Percentiles rank a stretch among this genome's conserved stretches.
These are phyloP conservation scores for Cyberlindnera subsufficiens DNA, from an alignment of 805 yeast genomes.

Conservation along the genomic window DNA sequence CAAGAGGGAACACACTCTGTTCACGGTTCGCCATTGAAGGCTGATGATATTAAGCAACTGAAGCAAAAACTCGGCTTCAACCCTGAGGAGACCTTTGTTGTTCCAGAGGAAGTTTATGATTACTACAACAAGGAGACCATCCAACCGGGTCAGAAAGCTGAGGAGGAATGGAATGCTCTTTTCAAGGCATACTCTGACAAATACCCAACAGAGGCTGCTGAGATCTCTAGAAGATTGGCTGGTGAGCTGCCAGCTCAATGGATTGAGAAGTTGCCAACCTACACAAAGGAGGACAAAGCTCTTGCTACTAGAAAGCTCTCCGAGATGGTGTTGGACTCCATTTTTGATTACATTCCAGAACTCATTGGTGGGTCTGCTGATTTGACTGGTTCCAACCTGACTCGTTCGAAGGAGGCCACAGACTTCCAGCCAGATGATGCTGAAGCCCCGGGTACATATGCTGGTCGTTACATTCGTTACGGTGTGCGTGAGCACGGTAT, in stretches of 20 bases:
- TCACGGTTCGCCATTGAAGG: constrained; percentile 94
- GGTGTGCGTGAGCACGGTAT: constrained; percentile 99
- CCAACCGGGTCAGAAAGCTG: constrained; percentile 57
- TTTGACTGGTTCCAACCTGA: constrained; percentile 93
- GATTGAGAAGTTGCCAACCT: constrained; percentile 72
- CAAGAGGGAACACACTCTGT: constrained; percentile 83
- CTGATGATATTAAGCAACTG: constrained; percentile 85
- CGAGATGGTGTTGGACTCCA: constrained; percentile 64
- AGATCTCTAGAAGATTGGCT: constrained; percentile 69
- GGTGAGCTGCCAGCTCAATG: constrained; percentile 80
- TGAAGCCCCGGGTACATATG: constrained; percentile 74
- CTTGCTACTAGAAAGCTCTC: constrained; percentile 93
- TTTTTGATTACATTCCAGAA: constrained; percentile 72
- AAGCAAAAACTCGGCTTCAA: constrained; percentile 82
- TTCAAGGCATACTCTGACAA: constrained; percentile 56
- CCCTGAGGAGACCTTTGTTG: constrained; percentile 73
- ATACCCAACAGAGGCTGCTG: constrained; percentile 76
- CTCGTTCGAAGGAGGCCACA: constrained; percentile 75
- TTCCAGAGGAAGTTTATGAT: constrained; percentile 79
- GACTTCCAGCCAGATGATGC: constrained; percentile 90
- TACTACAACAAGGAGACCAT: constrained; percentile 50
- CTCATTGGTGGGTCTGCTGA: constrained; percentile 98
- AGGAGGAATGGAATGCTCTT: constrained; percentile 68
- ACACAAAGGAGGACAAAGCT: constrained; percentile 71
- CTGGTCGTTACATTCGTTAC: constrained; percentile 92